Conservation (phyloP, 495 filamentous ascomycete species). For the Penicillium coffeae region DNA sequence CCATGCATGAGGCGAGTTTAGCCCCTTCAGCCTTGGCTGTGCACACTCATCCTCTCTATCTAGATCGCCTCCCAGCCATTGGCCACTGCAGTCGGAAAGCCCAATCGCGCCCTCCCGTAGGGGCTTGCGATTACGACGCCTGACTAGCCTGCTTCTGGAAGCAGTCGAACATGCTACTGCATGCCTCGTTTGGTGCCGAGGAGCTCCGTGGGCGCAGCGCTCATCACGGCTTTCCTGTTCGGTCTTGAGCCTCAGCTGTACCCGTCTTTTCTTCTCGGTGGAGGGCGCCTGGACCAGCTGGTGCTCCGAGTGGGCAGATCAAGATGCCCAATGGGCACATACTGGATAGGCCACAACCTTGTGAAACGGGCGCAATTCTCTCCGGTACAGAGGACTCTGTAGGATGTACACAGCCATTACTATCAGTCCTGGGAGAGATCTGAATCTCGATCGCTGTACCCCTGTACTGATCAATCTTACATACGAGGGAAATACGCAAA, state of each 20-base stretch:
- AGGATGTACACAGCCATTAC: too few species aligned
- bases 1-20: conserved; percentile 17
- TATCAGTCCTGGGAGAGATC: too few species aligned
- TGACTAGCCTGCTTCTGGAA: conserved; percentile 27
- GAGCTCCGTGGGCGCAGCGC: conserved; percentile 3
- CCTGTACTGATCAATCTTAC: too few species aligned
- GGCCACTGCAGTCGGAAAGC: neutral
- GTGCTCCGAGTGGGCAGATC: too few species aligned
- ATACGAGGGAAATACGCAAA: too few species aligned
- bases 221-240: conserved; percentile 2
- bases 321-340: too few species aligned
- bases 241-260: conserved; percentile 18
- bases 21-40: conserved; percentile 21
- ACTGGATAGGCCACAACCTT: too few species aligned
- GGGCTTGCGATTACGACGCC: conserved; percentile 16
- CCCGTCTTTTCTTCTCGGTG: conserved; percentile 7
- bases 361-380: too few species aligned
- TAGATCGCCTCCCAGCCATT: conserved; percentile 3
- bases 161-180: neutral
- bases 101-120: neutral
- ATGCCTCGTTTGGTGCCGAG: neutral
- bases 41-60: neutral
- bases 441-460: too few species aligned
- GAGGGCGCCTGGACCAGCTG: neutral
- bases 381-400: too few species aligned